Conservation (phyloP, 1,284 basidiomycete species). For the Apiotrichum laibachii region DNA sequence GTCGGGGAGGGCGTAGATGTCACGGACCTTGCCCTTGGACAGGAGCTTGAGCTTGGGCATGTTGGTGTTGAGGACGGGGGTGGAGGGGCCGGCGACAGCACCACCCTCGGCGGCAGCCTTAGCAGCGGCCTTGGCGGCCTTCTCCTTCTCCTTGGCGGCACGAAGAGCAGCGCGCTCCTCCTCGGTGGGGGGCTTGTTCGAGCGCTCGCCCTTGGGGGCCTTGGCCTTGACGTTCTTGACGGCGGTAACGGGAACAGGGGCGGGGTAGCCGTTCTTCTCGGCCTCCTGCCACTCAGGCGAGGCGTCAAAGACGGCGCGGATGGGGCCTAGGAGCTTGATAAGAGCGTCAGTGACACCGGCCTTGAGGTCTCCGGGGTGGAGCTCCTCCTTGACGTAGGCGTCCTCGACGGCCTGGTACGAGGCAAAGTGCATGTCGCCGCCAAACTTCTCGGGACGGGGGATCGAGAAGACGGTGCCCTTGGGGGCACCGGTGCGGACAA, state of each 20-base stretch:
- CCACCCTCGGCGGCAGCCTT: conserved; percentile 27
- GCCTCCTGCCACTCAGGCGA: conserved; percentile 78
- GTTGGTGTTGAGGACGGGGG: conserved; percentile 41
- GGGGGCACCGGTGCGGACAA: conserved; percentile 67
- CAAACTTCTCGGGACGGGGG: conserved; percentile 71
- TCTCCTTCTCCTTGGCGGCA: conserved; percentile 45
- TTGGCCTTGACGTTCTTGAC: conserved; percentile 33
- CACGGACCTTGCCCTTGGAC: conserved; percentile 87
- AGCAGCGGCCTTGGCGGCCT: conserved; percentile 42
- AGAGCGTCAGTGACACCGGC: conserved; percentile 74
- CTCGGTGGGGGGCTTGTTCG: conserved; percentile 42
- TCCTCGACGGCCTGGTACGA: conserved; percentile 66
- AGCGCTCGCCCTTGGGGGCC: conserved; percentile 19
- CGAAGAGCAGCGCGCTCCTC: conserved; percentile 45
- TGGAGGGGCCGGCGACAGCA: conserved; percentile 11
- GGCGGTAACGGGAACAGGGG: conserved; percentile 51
- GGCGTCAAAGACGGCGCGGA: conserved; percentile 71
- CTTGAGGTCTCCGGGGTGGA: conserved; percentile 94
- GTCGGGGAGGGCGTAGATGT: conserved; percentile 72
- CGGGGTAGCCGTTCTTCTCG: conserved; percentile 80
- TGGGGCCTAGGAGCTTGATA: conserved; percentile 73
- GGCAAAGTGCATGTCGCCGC: conserved; percentile 76
- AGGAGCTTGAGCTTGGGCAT: conserved; percentile 60
- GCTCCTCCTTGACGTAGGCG: conserved; percentile 71
- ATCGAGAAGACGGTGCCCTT: conserved; percentile 81